Percentiles rank a stretch among this genome's conserved stretches.
phyloP scores from a whole-genome alignment of 306 rosid genomes.

The Canavalia gladiata region DNA sequence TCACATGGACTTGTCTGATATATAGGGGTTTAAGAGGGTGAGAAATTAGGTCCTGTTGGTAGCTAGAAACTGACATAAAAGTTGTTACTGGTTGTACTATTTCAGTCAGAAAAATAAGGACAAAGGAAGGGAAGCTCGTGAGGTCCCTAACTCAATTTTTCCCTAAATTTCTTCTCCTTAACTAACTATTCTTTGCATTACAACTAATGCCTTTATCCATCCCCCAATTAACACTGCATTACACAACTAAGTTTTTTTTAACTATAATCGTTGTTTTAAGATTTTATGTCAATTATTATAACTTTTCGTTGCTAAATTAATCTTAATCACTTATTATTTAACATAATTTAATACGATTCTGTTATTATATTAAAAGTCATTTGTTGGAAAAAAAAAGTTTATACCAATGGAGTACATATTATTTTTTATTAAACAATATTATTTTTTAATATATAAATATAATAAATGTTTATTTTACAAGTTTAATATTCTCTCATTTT shows the following conservation, averaged over 20 bases:
- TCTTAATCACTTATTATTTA: too few relatives aligned
- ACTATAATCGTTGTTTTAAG: too few relatives aligned
- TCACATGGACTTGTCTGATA: conserved; percentile 83
- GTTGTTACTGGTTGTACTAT: conserved; percentile 48
- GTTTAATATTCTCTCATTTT: too few relatives aligned
- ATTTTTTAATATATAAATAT: too few relatives aligned
- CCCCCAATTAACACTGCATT: not conserved
- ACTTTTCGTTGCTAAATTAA: too few relatives aligned
- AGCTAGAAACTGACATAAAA: conserved; percentile 50
- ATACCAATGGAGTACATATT: not conserved
- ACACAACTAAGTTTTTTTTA: not conserved
- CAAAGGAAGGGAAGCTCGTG: not conserved
- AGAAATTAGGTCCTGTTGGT: conserved; percentile 46
- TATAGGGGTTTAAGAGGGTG: conserved; percentile 46
- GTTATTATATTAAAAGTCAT: not conserved
- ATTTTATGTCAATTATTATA: too few relatives aligned
- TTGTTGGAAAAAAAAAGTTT: not conserved
- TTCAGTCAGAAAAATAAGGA: conserved; percentile 33
- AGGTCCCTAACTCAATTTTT: conserved; percentile 12
- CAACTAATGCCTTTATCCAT: conserved; percentile 24
- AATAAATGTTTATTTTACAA: too few relatives aligned
- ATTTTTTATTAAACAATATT: not conserved
- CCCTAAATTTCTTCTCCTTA: conserved; percentile 14
- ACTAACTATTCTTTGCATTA: conserved; percentile 36
- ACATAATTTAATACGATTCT: too few relatives aligned